phyloP scores from a whole-genome alignment of 352 stramenopile genomes.

The Pythium pyrilobum region DNA sequence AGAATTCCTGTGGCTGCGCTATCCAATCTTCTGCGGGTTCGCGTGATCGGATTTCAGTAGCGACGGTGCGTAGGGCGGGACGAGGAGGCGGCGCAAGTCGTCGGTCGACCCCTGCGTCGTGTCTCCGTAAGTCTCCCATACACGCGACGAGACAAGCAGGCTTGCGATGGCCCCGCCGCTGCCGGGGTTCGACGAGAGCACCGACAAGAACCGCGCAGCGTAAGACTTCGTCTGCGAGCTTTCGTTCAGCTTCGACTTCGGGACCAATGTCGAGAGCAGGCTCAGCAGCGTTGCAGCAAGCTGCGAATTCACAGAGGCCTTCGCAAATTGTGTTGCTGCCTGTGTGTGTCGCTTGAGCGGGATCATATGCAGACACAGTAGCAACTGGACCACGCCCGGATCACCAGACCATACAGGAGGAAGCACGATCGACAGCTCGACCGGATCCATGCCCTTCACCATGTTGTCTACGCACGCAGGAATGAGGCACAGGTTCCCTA shows the following conservation, averaged over 20 bases:
- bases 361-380: constrained; percentile 86
- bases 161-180: constrained; percentile 80
- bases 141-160: constrained; percentile 66
- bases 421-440: constrained; percentile 59
- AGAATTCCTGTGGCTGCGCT: neutral
- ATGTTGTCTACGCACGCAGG: constrained; percentile 84
- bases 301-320: constrained; percentile 70
- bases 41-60: constrained; percentile 75
- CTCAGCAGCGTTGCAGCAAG: constrained; percentile 78
- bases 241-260: constrained; percentile 76
- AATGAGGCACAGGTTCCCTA: constrained; percentile 83
- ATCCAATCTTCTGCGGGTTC: constrained; percentile 85
- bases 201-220: constrained; percentile 72
- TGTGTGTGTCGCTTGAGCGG: constrained; percentile 84
- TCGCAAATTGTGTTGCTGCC: constrained; percentile 79
- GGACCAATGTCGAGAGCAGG: constrained; percentile 70
- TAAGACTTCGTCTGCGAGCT: constrained; percentile 80
- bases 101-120: constrained; percentile 76
- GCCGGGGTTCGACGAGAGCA: constrained; percentile 79
- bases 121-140: constrained; percentile 81
- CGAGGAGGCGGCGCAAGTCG: constrained; percentile 69
- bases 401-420: constrained; percentile 77
- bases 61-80: constrained; percentile 62
- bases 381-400: constrained; percentile 73
- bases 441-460: constrained; percentile 83